Conservation (phyloP, 768 basidiomycete genomes). For the Naematelia aurantialba region DNA sequence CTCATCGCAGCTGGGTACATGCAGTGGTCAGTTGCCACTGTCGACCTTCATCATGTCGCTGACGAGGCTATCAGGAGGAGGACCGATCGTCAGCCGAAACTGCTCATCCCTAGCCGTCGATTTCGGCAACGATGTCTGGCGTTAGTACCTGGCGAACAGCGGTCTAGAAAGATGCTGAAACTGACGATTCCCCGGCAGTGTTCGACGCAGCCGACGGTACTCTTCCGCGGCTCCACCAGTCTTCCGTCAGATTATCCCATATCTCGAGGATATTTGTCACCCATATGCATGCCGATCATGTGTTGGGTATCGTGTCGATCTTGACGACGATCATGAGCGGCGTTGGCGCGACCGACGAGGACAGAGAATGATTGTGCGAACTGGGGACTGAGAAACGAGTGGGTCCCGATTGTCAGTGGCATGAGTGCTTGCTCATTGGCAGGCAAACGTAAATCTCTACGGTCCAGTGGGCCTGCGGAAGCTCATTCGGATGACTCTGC, state of each 20-base stretch:
- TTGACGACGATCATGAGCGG: conserved; percentile 44
- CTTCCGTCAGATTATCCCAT: conserved; percentile 38
- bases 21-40: conserved; percentile 39
- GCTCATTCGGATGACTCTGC: conserved; percentile 36
- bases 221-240: conserved; percentile 37
- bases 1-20: conserved; percentile 41
- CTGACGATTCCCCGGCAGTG: conserved; percentile 20
- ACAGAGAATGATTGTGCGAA: conserved; percentile 16
- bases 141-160: conserved; percentile 26
- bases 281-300: conserved; percentile 49
- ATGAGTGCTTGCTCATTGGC: background rate
- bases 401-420: background rate
- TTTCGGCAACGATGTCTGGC: conserved; percentile 44
- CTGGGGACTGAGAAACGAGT: conserved; percentile 28
- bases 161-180: too few relatives aligned
- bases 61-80: conserved; percentile 30
- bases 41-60: conserved; percentile 4
- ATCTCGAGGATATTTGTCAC: conserved; percentile 48
- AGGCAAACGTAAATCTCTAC: conserved; percentile 42
- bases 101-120: conserved; percentile 47
- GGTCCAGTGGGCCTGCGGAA: conserved; percentile 42
- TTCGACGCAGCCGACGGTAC: conserved; percentile 49
- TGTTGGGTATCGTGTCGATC: conserved; percentile 40
- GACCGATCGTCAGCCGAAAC: conserved; percentile 44
- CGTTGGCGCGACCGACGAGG: conserved; percentile 24